phyloP scores from a whole-genome alignment of 2,329 filamentous ascomycete genomes.

The Lizonia empirigonia region DNA sequence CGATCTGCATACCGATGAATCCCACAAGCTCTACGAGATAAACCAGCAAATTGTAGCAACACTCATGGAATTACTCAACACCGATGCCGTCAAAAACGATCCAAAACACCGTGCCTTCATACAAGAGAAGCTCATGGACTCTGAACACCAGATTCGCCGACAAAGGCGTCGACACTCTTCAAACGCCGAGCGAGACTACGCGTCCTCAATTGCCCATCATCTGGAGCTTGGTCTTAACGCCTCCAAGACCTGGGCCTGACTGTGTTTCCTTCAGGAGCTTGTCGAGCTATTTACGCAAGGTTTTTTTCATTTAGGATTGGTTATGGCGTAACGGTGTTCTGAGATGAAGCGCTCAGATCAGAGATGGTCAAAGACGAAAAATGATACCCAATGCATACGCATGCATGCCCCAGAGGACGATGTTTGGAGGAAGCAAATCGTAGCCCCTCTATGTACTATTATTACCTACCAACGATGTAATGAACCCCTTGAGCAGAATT shows the following conservation, averaged over 20 bases:
- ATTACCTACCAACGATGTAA: neutral
- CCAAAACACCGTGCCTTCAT: slow-evolving; percentile 56
- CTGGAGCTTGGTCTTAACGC: slow-evolving; percentile 36
- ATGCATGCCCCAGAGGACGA: slow-evolving; percentile 1
- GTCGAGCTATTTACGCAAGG: neutral
- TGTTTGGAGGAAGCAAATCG: neutral
- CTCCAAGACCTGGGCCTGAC: slow-evolving; percentile 38
- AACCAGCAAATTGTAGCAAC: slow-evolving; percentile 61
- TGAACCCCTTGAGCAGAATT: neutral
- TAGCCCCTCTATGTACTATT: neutral
- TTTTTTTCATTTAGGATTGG: neutral
- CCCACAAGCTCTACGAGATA: slow-evolving; percentile 55
- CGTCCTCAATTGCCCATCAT: slow-evolving; percentile 44
- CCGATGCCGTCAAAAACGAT: slow-evolving; percentile 56
- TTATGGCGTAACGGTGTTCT: slow-evolving; percentile 30
- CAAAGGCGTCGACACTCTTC: slow-evolving; percentile 49
- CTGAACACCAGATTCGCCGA: slow-evolving; percentile 56
- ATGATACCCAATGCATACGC: slow-evolving; percentile 15
- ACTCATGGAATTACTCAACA: slow-evolving; percentile 61
- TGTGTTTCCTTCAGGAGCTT: neutral
- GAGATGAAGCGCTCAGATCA: slow-evolving; percentile 43
- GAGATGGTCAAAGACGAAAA: slow-evolving; percentile 20
- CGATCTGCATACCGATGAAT: slow-evolving; percentile 48
- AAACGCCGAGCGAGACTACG: slow-evolving; percentile 42
- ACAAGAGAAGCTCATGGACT: slow-evolving; percentile 59